Evolutionary conservation across 768 basidiomycete species (phyloP), one percentile per base, ranked within the genome.

Genomic region (Crassisporium funariophilum): DNA sequence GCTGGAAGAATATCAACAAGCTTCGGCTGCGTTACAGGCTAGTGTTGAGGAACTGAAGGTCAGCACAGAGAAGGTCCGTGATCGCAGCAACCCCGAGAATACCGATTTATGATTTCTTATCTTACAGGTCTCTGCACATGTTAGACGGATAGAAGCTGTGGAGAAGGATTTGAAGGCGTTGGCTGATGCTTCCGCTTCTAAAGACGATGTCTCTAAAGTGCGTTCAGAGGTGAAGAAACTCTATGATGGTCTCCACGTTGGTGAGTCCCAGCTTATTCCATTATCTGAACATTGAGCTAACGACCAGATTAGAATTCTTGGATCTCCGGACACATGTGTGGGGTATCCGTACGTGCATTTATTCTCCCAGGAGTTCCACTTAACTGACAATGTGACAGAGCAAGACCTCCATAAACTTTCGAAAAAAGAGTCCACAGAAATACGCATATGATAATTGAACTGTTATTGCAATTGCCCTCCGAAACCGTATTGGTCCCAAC

Each of bases 161-260:
- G 93, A 97, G 69, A 91, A 91, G 64, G 91, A 94, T 56, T 63
- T 95, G 57, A 91, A 88, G 63, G 83, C 85, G 0, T 61, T 97
- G 19, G 73, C 77, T 5, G 79, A 83, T 40, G 67, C 72, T 15
- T 77, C 86, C 2, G 78, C 88, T 6, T 77, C 76, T 22, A 94
- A 91, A 66, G 92, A 93, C 33, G 94, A 97, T 53, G 70, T 91
- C 24, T 77, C 82, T 17, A 77, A 81, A 47, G 69, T 91, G 6
- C 74, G 93, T 49, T 79, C 80, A 9, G 94, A 97, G 64, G 77
- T 84, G 52, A 95, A 94, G 80, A 92, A 91, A 63, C 64, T 92
- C 13, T 90, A 91, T 47, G 88, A 91, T 54, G 87, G 88, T 2
- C 72, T 92, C 35, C 87, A 91, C 56, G 77, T 91, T 56, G 88